Percentiles rank a stretch among this genome's conserved stretches.
phyloP scores from a whole-genome alignment of 1,284 basidiomycete genomes.

The Pseudozyma flocculosa region DNA sequence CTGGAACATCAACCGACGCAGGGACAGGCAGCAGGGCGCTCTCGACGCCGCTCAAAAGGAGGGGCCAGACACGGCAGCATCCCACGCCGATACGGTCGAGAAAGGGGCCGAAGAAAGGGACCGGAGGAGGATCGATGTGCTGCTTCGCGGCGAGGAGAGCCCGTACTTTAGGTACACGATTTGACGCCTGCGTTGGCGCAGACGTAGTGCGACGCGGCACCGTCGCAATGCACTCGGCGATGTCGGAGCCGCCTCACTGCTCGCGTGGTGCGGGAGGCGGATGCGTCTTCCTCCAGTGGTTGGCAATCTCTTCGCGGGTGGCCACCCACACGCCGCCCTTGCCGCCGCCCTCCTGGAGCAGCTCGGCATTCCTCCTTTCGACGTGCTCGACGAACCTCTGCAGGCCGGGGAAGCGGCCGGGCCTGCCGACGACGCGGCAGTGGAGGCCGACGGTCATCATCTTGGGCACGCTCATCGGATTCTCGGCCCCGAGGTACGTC shows the following conservation, averaged over 20 bases:
- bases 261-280: constrained; percentile 40
- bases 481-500: constrained; percentile 32
- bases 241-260: too few species aligned
- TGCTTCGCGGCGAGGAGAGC: constrained; percentile 27
- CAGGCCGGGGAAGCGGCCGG: constrained; percentile 58
- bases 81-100: background rate
- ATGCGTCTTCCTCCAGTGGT: constrained; percentile 56
- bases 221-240: too few species aligned
- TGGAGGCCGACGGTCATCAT: constrained; percentile 61
- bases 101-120: constrained; percentile 10
- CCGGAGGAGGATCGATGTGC: constrained; percentile 17
- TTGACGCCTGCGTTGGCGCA: too few species aligned
- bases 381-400: constrained; percentile 59
- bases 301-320: constrained; percentile 59
- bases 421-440: constrained; percentile 59
- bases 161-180: constrained; percentile 41
- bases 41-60: background rate
- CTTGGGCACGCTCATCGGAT: constrained; percentile 50
- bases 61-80: constrained; percentile 3
- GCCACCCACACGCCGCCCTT: constrained; percentile 59
- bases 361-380: constrained; percentile 38
- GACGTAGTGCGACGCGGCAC: too few species aligned
- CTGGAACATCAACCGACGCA: constrained; percentile 22
- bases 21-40: constrained; percentile 9
- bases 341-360: constrained; percentile 20